Base-by-base conservation (phyloP, 768 basidiomycete genomes). In the Leccinellum rugosiceps region DNA sequence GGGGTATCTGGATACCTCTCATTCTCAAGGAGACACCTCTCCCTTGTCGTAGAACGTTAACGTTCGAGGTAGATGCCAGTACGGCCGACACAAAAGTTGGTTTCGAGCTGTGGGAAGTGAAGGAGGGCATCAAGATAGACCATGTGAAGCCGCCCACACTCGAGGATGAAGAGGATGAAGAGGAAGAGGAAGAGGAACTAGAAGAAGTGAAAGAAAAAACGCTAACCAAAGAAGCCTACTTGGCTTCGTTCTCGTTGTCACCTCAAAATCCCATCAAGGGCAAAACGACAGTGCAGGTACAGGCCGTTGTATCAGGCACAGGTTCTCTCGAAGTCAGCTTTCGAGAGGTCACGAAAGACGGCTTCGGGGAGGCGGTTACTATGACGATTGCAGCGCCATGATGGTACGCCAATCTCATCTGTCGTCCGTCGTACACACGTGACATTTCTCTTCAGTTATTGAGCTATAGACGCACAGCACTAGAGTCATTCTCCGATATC, bases 61-160 rank as follows among this genome's bases (percentile, higher is more conserved):
- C 78, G 17, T 78, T 91, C 59, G 84, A 86, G 34, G 83, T 85
- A 25, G 78, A 76, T 21, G 70, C 87, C 64, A 25, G 77, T 70
- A 52, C 72, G 64, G 43, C 74, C 66, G 63, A 51, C 14, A 52
- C 53, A 14, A 69, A 58, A 55, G 74, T 90, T 44, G 84, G 80
- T 13, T 79, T 87, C 52, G 91, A 93, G 70, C 73, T 92, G 26
- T 90, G 88, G 88, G 90, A 93, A 68, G 84, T 85, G 17, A 79
- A 79, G 52, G 90, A 91, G 65, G 80, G 80, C 2, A 77, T 90
- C 58, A 80, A 82, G 56, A 68, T 86, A 19, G 87, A 88, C 63
- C 84, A 81, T 65, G 74, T 82, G 23, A 76, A 75, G 50, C 76
- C 76, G 3, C 75, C 78, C 5, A 79, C 79, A 59, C 59, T 73